A percentile compares a stretch with the other conserved stretches of the same genome.
Conservation (phyloP, 495 filamentous ascomycete genomes). For the Xylaria flabelliformis region DNA sequence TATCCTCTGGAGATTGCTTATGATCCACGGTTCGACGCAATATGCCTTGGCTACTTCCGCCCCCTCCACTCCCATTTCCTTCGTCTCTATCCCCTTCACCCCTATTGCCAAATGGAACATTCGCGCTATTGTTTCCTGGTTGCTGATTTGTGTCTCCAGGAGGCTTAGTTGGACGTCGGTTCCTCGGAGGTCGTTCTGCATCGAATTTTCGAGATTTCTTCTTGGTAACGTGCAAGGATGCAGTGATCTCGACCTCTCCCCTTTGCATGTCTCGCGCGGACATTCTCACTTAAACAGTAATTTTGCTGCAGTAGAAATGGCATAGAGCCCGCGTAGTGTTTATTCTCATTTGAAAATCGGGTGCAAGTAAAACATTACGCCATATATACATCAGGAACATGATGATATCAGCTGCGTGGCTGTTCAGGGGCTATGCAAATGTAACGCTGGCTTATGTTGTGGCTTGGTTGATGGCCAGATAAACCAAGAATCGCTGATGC, state of each 20-base stretch:
- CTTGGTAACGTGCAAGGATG: neutral
- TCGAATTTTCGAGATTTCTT: too few relatives aligned
- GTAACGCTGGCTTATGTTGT: neutral
- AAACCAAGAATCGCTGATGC: neutral
- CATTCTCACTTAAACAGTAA: too few relatives aligned
- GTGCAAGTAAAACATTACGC: too few relatives aligned
- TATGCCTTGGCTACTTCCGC: neutral
- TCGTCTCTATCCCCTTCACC: neutral
- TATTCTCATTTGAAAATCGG: too few relatives aligned
- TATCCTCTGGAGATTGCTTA: neutral
- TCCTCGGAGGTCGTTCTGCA: neutral
- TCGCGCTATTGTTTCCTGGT: neutral
- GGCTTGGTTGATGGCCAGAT: neutral
- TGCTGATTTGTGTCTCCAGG: neutral
- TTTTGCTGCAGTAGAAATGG: too few relatives aligned
- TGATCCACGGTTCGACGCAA: neutral
- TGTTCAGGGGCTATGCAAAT: neutral
- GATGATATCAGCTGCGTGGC: too few relatives aligned
- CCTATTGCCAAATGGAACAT: neutral
- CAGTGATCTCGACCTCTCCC: too few relatives aligned
- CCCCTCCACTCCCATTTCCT: neutral
- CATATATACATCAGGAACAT: too few relatives aligned
- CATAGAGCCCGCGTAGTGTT: too few relatives aligned
- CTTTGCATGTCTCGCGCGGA: too few relatives aligned
- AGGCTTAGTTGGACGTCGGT: neutral